phyloP scores from a whole-genome alignment of 2,329 filamentous ascomycete species.

The Biscogniauxia sp. region DNA sequence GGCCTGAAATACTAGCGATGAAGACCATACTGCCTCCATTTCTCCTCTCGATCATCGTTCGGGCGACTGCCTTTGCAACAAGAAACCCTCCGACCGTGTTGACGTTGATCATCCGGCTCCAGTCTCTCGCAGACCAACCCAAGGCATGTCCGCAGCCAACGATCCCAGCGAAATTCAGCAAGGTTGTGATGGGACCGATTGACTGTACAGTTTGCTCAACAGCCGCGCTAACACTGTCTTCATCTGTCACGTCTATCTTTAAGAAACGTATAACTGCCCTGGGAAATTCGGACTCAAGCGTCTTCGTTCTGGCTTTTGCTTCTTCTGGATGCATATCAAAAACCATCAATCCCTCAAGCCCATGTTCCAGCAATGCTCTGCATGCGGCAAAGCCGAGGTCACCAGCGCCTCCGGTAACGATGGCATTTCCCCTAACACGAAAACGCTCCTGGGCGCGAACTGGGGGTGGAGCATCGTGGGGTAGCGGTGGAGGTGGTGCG shows the following conservation, averaged over 20 bases:
- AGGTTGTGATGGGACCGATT: conserved; percentile 42
- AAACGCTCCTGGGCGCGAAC: conserved; percentile 28
- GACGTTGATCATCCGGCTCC: conserved; percentile 64
- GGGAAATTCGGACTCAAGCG: conserved; percentile 54
- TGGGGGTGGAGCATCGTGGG: conserved; percentile 16
- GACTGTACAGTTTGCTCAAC: conserved; percentile 24
- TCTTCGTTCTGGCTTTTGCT: conserved; percentile 37
- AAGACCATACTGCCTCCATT: conserved; percentile 63
- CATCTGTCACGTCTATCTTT: conserved; percentile 59
- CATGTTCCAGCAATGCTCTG: conserved; percentile 33
- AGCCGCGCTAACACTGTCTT: conserved; percentile 40
- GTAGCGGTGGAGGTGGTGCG: conserved; percentile 25
- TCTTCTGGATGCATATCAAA: conserved; percentile 30
- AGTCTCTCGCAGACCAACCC: conserved; percentile 57
- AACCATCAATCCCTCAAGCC: conserved; percentile 30
- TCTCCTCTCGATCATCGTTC: conserved; percentile 49
- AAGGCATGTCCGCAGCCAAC: conserved; percentile 61
- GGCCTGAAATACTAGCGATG: conserved; percentile 65
- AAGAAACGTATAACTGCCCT: conserved; percentile 46
- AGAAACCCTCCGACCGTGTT: conserved; percentile 72
- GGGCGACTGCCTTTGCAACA: conserved; percentile 61
- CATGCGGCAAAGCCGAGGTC: conserved; percentile 30
- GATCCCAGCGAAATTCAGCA: conserved; percentile 67
- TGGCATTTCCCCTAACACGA: conserved; percentile 28
- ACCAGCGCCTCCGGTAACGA: conserved; percentile 33